Evolutionary conservation across 768 basidiomycete species (phyloP).

Genomic region (Omphalotus guepiniiformis): DNA sequence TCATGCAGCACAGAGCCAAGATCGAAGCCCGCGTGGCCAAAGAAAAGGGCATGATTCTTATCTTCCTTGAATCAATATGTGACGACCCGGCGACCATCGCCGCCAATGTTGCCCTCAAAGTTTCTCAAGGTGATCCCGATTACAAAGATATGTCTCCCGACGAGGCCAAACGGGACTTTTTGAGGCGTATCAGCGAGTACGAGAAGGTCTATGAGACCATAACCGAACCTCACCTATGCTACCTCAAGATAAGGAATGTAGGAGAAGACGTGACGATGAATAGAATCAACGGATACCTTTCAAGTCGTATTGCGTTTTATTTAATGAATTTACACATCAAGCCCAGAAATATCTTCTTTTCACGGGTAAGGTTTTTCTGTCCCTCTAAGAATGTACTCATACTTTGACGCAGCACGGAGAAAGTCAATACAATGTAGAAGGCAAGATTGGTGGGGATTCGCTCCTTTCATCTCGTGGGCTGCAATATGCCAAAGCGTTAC

Average conservation of each 20-base stretch:
- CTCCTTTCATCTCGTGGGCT: slow-evolving; percentile 78
- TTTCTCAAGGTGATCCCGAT: slow-evolving; percentile 94
- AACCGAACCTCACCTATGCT: slow-evolving; percentile 85
- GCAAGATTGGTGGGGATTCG: slow-evolving; percentile 98
- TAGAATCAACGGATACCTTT: slow-evolving; percentile 90
- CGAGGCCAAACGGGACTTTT: slow-evolving; percentile 85
- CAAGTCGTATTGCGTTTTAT: slow-evolving; percentile 96
- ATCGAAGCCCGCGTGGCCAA: slow-evolving; percentile 79
- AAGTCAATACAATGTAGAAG: slow-evolving; percentile 93
- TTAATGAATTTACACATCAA: slow-evolving; percentile 98
- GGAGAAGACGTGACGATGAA: slow-evolving; percentile 84
- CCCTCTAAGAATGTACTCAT: slow-evolving; percentile 7
- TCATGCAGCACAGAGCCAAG: slow-evolving; percentile 51
- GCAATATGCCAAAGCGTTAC: slow-evolving; percentile 82
- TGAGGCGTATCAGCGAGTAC: slow-evolving; percentile 87
- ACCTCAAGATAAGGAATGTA: slow-evolving; percentile 89
- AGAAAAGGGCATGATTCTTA: slow-evolving; percentile 82
- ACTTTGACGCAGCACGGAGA: slow-evolving; percentile 80
- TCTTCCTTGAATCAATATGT: slow-evolving; percentile 95
- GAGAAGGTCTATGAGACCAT: slow-evolving; percentile 96
- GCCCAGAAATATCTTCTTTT: slow-evolving; percentile 94
- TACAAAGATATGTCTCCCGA: slow-evolving; percentile 87
- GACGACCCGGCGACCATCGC: slow-evolving; percentile 93
- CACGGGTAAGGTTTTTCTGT: slow-evolving; percentile 58
- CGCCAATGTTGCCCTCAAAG: slow-evolving; percentile 94